Base-by-base conservation (phyloP, 352 stramenopile species). In the Albugo candida region DNA sequence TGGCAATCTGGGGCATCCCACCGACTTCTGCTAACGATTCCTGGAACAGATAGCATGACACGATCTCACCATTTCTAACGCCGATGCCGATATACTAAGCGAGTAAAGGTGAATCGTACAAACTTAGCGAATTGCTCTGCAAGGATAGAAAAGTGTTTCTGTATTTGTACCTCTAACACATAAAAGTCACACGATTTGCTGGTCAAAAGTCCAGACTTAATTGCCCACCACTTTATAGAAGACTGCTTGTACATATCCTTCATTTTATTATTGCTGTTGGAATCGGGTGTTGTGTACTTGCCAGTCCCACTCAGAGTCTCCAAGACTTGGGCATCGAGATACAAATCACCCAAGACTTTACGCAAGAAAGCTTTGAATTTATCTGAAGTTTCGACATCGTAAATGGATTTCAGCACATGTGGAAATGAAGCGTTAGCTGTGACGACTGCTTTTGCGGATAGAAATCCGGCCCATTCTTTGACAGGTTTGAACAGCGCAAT, bases 181-280 rank as follows among this genome's bases (percentile, higher is more conserved):
- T 88, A 86, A 52, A 86, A 87, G 45, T 92, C 78, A 10, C 70
- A 81, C 37, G 78, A 83, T 44, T 92, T 92, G 59, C 56, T 81
- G 35, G 63, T 73, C 13, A 86, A 58, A 11, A 70, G 63, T 27
- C 77, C 73, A 1, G 78, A 92, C 55, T 87, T 86, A 54, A 86
- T 75, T 17, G 78, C 75, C 73, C 75, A 92, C 78, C 78, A 92
- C 62, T 92, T 92, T 58, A 92, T 86, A 24, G 75, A 60, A 2
- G 75, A 73, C 45, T 87, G 78, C 62, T 92, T 92, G 68, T 86
- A 86, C 54, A 82, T 63, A 43, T 85, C 72, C 12, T 70, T 67
- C 1, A 62, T 59, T n/a, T 86, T 71, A 18, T 64, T 63, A 13
- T 43, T 19, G 20, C 38, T 43, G 69, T 64, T 11, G 70, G 72